Conservation (phyloP, 2,329 filamentous ascomycete genomes). For the Botrytis cinerea region DNA sequence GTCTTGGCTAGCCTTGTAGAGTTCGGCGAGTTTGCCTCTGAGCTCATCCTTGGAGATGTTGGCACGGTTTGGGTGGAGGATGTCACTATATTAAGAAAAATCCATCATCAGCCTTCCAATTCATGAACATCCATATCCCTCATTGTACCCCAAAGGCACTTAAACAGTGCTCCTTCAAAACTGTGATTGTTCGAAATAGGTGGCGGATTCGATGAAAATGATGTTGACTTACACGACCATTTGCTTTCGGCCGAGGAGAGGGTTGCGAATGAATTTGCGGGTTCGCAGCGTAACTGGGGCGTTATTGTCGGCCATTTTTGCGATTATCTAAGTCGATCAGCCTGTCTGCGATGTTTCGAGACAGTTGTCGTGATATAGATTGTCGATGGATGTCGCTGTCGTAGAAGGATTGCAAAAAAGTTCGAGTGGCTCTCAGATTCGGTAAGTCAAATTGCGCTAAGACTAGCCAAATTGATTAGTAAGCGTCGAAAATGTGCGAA, state of each 20-base stretch:
- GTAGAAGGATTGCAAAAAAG: slow-evolving; percentile 31
- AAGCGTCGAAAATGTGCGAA: slow-evolving; percentile 30
- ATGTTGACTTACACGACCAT: slow-evolving; percentile 89
- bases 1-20: slow-evolving; percentile 99
- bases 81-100: slow-evolving; percentile 69
- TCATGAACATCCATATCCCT: slow-evolving; percentile 23
- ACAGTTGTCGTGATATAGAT: slow-evolving; percentile 38
- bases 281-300: slow-evolving; percentile 83
- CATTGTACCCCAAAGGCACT: background rate
- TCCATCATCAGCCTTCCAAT: slow-evolving; percentile 30
- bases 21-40: slow-evolving; percentile 85
- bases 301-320: slow-evolving; percentile 87
- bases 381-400: slow-evolving; percentile 40
- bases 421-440: slow-evolving; percentile 25
- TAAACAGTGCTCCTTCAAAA: background rate
- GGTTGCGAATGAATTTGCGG: slow-evolving; percentile 99
- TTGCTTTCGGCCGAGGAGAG: slow-evolving; percentile 97
- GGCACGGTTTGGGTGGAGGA: slow-evolving; percentile 97
- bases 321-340: slow-evolving; percentile 45
- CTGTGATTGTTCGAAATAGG: slow-evolving; percentile 15
- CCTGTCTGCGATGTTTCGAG: slow-evolving; percentile 39
- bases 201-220: slow-evolving; percentile 28
- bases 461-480: slow-evolving; percentile 27
- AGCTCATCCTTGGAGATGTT: slow-evolving; percentile 99
- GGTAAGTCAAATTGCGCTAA: slow-evolving; percentile 31